phyloP scores from a whole-genome alignment of 768 basidiomycete genomes.

The Vishniacozyma victoriae region DNA sequence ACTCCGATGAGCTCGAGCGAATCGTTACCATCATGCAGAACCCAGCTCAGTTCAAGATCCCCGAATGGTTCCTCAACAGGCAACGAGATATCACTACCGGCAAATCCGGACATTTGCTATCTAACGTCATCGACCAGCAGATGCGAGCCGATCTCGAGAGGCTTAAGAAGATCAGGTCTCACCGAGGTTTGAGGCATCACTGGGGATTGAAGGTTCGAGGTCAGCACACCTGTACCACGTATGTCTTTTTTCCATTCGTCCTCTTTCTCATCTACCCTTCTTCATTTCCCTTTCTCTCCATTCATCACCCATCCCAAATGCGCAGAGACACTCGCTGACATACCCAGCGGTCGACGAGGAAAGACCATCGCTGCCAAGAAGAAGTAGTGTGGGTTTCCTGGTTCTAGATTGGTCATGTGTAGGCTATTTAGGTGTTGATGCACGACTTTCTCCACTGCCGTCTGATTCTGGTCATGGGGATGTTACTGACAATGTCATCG shows the following conservation, averaged over 20 bases:
- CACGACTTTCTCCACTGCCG: background rate
- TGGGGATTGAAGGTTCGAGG: slow-evolving; percentile 67
- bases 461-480: background rate
- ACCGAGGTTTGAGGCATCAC: slow-evolving; percentile 77
- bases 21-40: slow-evolving; percentile 99
- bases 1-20: slow-evolving; percentile 98
- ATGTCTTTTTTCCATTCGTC: slow-evolving; percentile 5
- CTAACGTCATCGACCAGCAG: slow-evolving; percentile 95
- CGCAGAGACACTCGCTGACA: too few species aligned
- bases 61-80: slow-evolving; percentile 98
- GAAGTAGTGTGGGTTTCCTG: slow-evolving; percentile 28
- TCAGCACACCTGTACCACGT: slow-evolving; percentile 98
- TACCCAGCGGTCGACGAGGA: slow-evolving; percentile 33
- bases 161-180: slow-evolving; percentile 97
- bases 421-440: too few species aligned
- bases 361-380: slow-evolving; percentile 43
- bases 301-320: too few species aligned
- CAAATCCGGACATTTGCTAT: slow-evolving; percentile 91
- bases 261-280: background rate
- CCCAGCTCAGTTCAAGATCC: slow-evolving; percentile 99
- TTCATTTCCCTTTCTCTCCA: background rate
- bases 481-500: background rate
- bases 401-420: background rate
- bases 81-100: slow-evolving; percentile 97
- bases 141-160: slow-evolving; percentile 96